Evolutionary conservation across 2,329 filamentous ascomycete genomes (phyloP).

Genomic region (Colletotrichum sublineola): DNA sequence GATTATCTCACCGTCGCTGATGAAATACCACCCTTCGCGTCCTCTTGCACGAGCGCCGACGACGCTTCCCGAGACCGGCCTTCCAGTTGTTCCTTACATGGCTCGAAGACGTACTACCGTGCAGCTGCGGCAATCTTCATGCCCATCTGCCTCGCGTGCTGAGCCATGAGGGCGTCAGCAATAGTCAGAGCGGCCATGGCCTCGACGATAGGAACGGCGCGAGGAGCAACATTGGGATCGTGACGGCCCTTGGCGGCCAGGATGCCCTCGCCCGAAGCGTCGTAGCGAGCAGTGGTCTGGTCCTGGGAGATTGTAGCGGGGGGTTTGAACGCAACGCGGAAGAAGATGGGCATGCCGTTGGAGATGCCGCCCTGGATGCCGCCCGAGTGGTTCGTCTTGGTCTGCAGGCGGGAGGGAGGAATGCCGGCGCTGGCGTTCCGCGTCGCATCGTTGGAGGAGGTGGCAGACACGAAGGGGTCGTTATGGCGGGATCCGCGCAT

Average conservation of each 20-base stretch:
- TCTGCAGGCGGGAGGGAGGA: conserved; percentile 82
- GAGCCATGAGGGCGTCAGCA: conserved; percentile 86
- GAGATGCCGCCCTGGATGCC: conserved; percentile 96
- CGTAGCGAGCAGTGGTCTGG: conserved; percentile 86
- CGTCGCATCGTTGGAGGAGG: conserved; percentile 83
- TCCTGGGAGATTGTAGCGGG: conserved; percentile 92
- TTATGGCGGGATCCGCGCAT: conserved; percentile 91
- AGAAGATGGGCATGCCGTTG: conserved; percentile 94
- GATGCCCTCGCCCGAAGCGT: conserved; percentile 76
- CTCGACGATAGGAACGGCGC: conserved; percentile 90
- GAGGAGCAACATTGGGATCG: conserved; percentile 91
- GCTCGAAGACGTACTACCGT: too few species aligned
- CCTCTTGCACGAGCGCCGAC: too few species aligned
- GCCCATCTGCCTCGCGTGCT: conserved; percentile 70
- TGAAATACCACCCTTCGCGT: too few species aligned
- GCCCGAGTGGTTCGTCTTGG: conserved; percentile 94
- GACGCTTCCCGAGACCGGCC: too few species aligned
- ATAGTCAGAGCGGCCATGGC: conserved; percentile 82
- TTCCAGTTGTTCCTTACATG: too few species aligned
- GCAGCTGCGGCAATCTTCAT: too few species aligned
- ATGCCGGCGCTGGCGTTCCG: too few species aligned
- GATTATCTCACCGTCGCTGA: too few species aligned
- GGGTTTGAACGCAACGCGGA: conserved; percentile 94
- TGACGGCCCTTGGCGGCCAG: conserved; percentile 94
- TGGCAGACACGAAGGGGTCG: conserved; percentile 81